Base-by-base conservation (phyloP, 495 filamentous ascomycete species). In the Penicillium nucicola region DNA sequence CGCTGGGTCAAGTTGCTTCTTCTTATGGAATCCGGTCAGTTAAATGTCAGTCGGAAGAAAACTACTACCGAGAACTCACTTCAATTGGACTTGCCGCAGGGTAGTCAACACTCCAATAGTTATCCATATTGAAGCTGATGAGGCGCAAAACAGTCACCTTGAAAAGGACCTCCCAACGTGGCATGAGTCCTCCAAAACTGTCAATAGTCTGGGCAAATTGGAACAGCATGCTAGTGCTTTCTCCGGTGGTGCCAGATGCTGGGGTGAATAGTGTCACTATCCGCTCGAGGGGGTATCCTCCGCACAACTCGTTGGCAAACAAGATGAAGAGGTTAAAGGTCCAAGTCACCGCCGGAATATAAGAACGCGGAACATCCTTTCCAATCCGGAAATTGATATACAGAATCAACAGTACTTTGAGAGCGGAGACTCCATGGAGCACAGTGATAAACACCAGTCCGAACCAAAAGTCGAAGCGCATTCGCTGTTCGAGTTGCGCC, bases 101-200 rank as follows among this genome's bases (percentile, higher is more conserved):
- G 44, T 78, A 77, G 57, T 89, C 80, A 0, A 88, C 68, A 54
- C 89, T 91, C 93, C 95, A 99, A 69, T 92, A 89, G 69, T 95
- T 90, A 64, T 99, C 93, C 59, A 99, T 71, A 66, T 97, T 97
- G 80, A 96, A 99, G 67, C 90, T 95, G 51, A 99, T 90, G 35
- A 97, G 73, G 18, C 93, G 83, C 34, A 99, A 73, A 5, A 96
- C 80, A n/a, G 93, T 97, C 52, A 99, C 82, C 57, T 97, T 99
- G 79, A 99, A 99, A 11, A 93, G 79, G 30, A 99, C 83, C 65
- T 96, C 89, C 93, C 93, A 99, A 51, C 92, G 79, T 2, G 86
- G 75, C 61, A 91, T 83, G 17, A 99, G 67, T 5, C 93, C 93
- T 11, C 91, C 85, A 54, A 87, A 82, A 34, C 72, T 73, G 67